phyloP scores from a whole-genome alignment of 805 yeast species.

The Teunomyces kruisii region DNA sequence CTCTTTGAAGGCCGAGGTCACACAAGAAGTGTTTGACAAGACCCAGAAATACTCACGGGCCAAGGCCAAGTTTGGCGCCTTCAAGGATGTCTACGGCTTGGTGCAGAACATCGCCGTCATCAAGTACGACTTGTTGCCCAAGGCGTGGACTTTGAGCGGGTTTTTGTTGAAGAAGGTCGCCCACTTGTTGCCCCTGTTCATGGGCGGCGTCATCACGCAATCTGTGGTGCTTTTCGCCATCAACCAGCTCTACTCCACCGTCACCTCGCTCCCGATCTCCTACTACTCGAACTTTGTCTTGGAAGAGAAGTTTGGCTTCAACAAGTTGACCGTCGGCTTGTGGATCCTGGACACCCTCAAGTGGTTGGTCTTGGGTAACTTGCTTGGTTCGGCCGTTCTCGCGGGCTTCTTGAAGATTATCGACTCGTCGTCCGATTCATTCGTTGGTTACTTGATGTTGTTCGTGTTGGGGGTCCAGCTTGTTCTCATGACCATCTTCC shows the following conservation, averaged over 20 bases:
- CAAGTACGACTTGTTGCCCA: slow-evolving; percentile 52
- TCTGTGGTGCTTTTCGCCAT: slow-evolving; percentile 62
- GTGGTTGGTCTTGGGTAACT: slow-evolving; percentile 49
- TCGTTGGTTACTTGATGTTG: slow-evolving; percentile 76
- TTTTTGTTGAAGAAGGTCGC: slow-evolving; percentile 56
- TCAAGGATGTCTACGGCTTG: slow-evolving; percentile 51
- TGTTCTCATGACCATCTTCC: slow-evolving; percentile 70
- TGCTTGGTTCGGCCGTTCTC: slow-evolving; percentile 69
- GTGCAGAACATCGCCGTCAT: slow-evolving; percentile 58
- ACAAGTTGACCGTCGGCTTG: slow-evolving; percentile 70
- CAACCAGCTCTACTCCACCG: slow-evolving; percentile 49
- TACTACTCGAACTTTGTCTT: slow-evolving; percentile 81
- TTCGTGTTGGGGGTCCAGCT: slow-evolving; percentile 73
- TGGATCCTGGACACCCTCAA: slow-evolving; percentile 78
- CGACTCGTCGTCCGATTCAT: slow-evolving; percentile 74
- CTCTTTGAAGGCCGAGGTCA: slow-evolving; percentile 65
- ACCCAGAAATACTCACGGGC: slow-evolving; percentile 79
- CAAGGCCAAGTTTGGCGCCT: slow-evolving; percentile 67
- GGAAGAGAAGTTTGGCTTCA: slow-evolving; percentile 92
- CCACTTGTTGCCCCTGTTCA: slow-evolving; percentile 32
- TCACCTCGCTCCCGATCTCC: slow-evolving; percentile 64
- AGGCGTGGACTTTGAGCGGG: slow-evolving; percentile 51
- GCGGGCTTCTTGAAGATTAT: slow-evolving; percentile 79
- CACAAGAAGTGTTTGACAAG: slow-evolving; percentile 69
- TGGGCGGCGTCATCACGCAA: slow-evolving; percentile 65